Evolutionary conservation across 2,329 filamentous ascomycete species (phyloP).

Genomic region (Myriosclerotinia duriaeana): DNA sequence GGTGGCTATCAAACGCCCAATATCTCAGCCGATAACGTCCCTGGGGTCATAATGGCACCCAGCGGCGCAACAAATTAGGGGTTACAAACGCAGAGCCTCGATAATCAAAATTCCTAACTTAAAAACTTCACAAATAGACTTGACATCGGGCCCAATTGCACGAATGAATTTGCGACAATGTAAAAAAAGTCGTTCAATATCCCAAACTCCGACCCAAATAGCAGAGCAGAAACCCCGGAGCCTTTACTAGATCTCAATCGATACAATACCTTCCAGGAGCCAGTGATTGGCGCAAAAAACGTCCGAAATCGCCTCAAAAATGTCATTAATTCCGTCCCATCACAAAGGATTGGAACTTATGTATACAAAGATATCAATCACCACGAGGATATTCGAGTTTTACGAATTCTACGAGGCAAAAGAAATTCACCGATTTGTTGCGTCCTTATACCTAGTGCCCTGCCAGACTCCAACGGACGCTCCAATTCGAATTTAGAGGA

Average conservation of each 20-base stretch:
- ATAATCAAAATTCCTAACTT: background rate
- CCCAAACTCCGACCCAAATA: conserved; percentile 1
- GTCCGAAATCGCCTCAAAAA: background rate
- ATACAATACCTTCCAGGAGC: background rate
- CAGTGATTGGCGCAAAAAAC: background rate
- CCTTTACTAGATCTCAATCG: background rate
- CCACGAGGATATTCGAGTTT: conserved; percentile 27
- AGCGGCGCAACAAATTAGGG: too few relatives aligned
- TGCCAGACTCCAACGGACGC: background rate
- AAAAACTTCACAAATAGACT: background rate
- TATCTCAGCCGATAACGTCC: background rate
- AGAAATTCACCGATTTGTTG: conserved; percentile 15
- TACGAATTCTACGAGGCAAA: conserved; percentile 21
- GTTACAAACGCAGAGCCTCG: conserved; percentile 11
- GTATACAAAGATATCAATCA: conserved; percentile 19
- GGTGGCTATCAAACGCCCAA: background rate
- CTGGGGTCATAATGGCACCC: too few relatives aligned
- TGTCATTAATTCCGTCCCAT: background rate
- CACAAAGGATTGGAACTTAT: conserved; percentile 12
- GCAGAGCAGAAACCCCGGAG: background rate
- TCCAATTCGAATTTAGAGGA: background rate
- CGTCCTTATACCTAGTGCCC: conserved; percentile 23
- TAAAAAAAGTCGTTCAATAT: background rate
- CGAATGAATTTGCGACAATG: background rate
- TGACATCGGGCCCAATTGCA: background rate